Base-by-base conservation (phyloP, 192 early-diverging fungal genomes). In the Gamsiella multidivaricata region DNA sequence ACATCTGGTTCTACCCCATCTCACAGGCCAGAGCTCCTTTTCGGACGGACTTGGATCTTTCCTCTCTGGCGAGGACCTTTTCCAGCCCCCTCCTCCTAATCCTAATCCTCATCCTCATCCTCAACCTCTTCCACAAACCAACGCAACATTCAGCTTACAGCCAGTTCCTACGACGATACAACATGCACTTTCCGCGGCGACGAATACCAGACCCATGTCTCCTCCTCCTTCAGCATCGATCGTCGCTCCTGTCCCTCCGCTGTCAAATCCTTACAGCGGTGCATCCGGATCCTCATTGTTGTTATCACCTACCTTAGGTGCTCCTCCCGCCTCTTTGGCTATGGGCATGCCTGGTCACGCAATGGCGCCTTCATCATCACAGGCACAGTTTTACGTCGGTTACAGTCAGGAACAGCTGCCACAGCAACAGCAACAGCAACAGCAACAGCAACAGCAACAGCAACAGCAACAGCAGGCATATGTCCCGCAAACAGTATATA, bases 21-120 rank as follows among this genome's bases (percentile, higher is more conserved):
- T 56, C 2, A 10, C 32, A 3, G 2, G 3, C 41, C 52, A 54
- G 34, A 37, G 34, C 12, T 54, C 69, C 3, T 61, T 61, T 33
- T 36, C 69, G 26, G 59, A 61, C 33, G 69, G 61, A 34, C 39
- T 70, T 54, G 68, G 68, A 32, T 61, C 68, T 15, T 60, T 59
- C 46, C 47, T 61, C n/a, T 52, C 68, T 2, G 49, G 57, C 22
- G 29, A 67, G 15, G 54, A 57, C 5, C 10, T 15, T 43, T 36
- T 47, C 5, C 37, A 32, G 12, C 23, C 18, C 17, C 49, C 57
- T 25, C 28, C 7, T 22, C 58, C 68, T 34, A 33, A 31, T 25
- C 28, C n/a, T 18, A 11, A 45, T 29, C 18, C 39, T 14, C 39
- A 17, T 50, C 46, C 25, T 39, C 18, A 32, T 34, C n/a, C n/a